Conservation (phyloP, 352 stramenopile species). For the Phytophthora nicotianae region DNA sequence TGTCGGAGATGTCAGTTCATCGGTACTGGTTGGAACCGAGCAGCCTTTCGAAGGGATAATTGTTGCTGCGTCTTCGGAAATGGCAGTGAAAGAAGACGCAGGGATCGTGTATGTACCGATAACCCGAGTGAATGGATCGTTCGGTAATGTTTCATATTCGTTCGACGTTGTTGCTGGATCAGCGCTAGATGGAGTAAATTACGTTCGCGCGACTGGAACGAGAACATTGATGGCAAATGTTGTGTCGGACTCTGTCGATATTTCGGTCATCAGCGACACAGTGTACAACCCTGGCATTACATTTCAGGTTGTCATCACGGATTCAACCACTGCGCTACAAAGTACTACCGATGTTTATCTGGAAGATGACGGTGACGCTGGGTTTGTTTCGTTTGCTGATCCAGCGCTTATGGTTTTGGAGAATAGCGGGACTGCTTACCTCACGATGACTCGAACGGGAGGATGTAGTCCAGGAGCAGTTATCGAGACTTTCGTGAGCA, state of each 20-base stretch:
- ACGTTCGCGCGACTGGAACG: conserved; percentile 11
- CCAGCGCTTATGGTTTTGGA: conserved; percentile 32
- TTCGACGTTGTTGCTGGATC: conserved; percentile 45
- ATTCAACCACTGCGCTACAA: conserved; percentile 22
- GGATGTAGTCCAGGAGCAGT: conserved; percentile 32
- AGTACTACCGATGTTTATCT: conserved; percentile 45
- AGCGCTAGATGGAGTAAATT: conserved; percentile 44
- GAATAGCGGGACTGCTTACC: conserved; percentile 26
- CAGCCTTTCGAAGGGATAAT: conserved; percentile 38
- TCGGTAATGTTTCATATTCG: conserved; percentile 40
- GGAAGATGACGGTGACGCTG: conserved; percentile 59
- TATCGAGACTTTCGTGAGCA: conserved; percentile 31
- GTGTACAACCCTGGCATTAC: conserved; percentile 49
- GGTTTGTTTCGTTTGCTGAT: conserved; percentile 48
- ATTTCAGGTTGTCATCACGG: conserved; percentile 46
- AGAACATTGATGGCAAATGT: conserved; percentile 37
- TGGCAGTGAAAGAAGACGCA: conserved; percentile 40
- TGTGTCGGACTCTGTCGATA: conserved; percentile 29
- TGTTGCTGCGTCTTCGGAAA: conserved; percentile 18
- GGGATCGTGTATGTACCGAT: conserved; percentile 37
- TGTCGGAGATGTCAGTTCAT: conserved; percentile 23
- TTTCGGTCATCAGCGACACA: conserved; percentile 51
- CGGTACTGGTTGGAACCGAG: conserved; percentile 40
- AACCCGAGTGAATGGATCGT: conserved; percentile 58
- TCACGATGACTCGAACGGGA: conserved; percentile 40